Evolutionary conservation across 2,329 filamentous ascomycete species (phyloP).

Genomic region (Madurella mycetomatis): DNA sequence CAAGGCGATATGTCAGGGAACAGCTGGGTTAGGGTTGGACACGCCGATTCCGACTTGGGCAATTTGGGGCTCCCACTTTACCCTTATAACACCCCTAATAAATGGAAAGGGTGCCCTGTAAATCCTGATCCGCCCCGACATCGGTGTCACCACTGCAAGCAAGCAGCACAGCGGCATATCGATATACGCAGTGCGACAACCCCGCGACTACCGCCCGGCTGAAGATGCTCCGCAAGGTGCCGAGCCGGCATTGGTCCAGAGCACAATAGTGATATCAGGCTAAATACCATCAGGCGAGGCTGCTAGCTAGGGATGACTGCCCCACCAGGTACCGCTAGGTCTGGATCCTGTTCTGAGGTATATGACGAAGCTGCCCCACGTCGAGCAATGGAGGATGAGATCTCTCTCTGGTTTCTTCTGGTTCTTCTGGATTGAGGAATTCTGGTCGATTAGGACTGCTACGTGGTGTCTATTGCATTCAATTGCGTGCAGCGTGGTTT

Average conservation of each 20-base stretch:
- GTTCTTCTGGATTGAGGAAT: background rate
- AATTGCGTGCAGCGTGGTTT: background rate
- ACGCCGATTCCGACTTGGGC: background rate
- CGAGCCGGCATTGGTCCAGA: conserved; percentile 18
- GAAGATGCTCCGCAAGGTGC: background rate
- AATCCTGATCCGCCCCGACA: background rate
- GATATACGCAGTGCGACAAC: background rate
- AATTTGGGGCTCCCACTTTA: background rate
- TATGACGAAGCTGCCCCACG: conserved; percentile 18
- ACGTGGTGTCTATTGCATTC: background rate
- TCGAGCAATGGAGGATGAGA: background rate
- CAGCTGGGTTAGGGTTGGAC: conserved; percentile 10
- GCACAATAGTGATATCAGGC: conserved; percentile 15
- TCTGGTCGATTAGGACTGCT: background rate
- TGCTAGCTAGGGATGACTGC: conserved; percentile 14
- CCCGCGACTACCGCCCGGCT: conserved; percentile 6
- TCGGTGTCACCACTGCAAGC: background rate
- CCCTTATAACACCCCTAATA: background rate
- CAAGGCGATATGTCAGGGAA: background rate
- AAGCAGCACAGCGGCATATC: conserved; percentile 10
- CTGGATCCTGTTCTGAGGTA: background rate
- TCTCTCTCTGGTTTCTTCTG: background rate
- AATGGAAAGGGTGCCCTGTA: background rate
- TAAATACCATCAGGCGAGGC: conserved; percentile 23
- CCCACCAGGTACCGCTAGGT: conserved; percentile 16